Base-by-base conservation (phyloP, 192 early-diverging fungal species). In the Helicostylum pulchrum region DNA sequence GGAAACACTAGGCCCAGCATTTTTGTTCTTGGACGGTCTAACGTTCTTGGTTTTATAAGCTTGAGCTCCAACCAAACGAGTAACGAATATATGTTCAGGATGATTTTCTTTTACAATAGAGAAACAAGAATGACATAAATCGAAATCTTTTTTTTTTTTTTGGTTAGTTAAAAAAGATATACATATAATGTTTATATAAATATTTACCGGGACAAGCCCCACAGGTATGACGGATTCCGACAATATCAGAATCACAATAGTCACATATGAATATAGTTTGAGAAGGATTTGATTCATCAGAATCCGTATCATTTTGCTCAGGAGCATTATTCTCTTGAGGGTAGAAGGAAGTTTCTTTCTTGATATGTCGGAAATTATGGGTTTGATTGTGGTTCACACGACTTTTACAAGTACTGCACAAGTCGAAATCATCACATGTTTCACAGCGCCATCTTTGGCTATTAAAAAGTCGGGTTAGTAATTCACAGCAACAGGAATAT, bases 141-240 rank as follows among this genome's bases (percentile, higher is more conserved):
- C 83, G 60, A 80, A 84, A 63, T 83, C 81, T 49, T 72, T 48
- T 48, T 48, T 17, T 3, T 48, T 48, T 48, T 5, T 48, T 48
- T 17, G 26, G 26, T 26, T 26, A 26, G 26, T 26, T 26, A 26
- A 2, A 26, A 26, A 2, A 26, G 0, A 6, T 48, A 48, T 48
- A 19, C n/a, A 19, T 48, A 19, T 48, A 19, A 26, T 26, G 2
- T 26, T 26, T 48, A 19, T 48, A 19, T 15, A 19, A 48, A 48
- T 48, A 48, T 19, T 49, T 62, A 61, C 56, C 64, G 14, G 63
- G 72, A 73, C 80, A 82, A 31, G 74, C 70, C 10, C 65, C 79
- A 65, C 88, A 90, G 61, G 76, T 81, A 75, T 88, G 84, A 4
- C 85, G 74, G 17, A 77, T 74, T 4, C 85, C 85, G 39, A 44